Base-by-base conservation (phyloP, 2,329 filamentous ascomycete species). In the Fusarium proliferatum region DNA sequence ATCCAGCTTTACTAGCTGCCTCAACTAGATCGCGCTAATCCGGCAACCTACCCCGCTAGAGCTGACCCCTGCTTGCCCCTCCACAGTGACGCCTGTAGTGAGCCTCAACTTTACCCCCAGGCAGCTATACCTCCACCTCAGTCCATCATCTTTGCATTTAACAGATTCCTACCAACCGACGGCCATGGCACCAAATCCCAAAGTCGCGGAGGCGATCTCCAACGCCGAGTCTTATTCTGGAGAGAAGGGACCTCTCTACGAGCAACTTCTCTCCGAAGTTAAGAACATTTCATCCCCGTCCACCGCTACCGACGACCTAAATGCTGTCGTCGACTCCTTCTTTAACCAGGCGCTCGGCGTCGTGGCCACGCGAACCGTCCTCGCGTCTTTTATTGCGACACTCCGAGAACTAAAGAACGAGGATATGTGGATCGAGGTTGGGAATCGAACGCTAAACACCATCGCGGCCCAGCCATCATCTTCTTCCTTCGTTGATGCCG, bases 401-500 rank as follows among this genome's bases (percentile, higher is more conserved):
- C 92, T 97, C 75, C 85, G 88, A 69, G 82, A 84, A 26, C 85
- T 95, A 64, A 82, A 87, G 42, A 88, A 90, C 75, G 82, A 90
- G 46, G 89, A 93, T 67, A 85, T 92, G 70, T 92, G 92, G 84
- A 92, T 97, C 77, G 89, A 91, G 73, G 92, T 95, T 52, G 95
- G 93, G 76, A 88, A 89, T 77, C 90, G 93, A 80, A 89, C 94
- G n/a, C 88, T 97, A 46, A 84, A 87, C 57, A 85, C 90, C 48
- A 88, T 98, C 58, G 79, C 84, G 81, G 88, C 80, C 83, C 92
- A 81, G 85, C 90, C 80, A 34, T 92, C 83, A 83, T 93, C 80
- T 38, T 96, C 83, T 83, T 93, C 80, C 36, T 96, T 94, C 79
- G 91, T 96, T 82, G 95, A 98, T 81, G 94, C 97, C 82, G 91